Evolutionary conservation across 371 early-diverging fungal genomes (phyloP), one percentile per base, ranked within the genome.

Genomic region (Mucor circinelloides): DNA sequence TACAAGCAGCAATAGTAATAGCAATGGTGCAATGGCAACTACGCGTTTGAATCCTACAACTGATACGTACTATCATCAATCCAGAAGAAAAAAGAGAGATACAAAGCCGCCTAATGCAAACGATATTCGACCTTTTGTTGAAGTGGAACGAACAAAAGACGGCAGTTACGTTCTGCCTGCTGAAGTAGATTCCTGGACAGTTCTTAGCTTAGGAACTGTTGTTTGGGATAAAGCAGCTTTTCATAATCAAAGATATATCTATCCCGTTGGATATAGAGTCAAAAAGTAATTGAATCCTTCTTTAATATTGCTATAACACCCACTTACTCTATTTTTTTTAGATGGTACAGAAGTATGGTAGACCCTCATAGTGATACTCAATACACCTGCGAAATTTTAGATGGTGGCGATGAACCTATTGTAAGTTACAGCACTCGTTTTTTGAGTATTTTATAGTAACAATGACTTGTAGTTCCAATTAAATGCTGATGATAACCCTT

Each of bases 191-290:
- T 87, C 91, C 25, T 82, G 93, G 54, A 93, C 93, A 5, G 80
- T 96, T 25, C 69, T 87, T 13, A 69, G 58, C 36, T 78, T 94
- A 13, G 97, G 97, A 12, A 77, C 71, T 34, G 89, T 96, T 5
- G 86, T 93, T 3, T 85, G 81, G 72, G 92, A 92, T 44, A 87
- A 91, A 15, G 89, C 90, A 34, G 83, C 88, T 3, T 96, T 91
- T 74, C 96, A 96, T 66, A 93, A 90, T 58, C 91, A 93, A 63
- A 85, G 95, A 17, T 95, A 96, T 66, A 94, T 96, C 36, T 96
- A 88, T 84, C 94, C 97, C n/a, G 90, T 95, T 7, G 97, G 97
- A 6, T 96, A 92, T 77, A 85, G 75, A 27, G 81, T 86, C 3
- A 81, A 78, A 68, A 77, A 82, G 80, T 84, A 76, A 75, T 38